These are phyloP conservation scores for Pulchroboletus neoregius DNA, from an alignment of 1,284 basidiomycete genomes.

Conservation along the genomic window DNA sequence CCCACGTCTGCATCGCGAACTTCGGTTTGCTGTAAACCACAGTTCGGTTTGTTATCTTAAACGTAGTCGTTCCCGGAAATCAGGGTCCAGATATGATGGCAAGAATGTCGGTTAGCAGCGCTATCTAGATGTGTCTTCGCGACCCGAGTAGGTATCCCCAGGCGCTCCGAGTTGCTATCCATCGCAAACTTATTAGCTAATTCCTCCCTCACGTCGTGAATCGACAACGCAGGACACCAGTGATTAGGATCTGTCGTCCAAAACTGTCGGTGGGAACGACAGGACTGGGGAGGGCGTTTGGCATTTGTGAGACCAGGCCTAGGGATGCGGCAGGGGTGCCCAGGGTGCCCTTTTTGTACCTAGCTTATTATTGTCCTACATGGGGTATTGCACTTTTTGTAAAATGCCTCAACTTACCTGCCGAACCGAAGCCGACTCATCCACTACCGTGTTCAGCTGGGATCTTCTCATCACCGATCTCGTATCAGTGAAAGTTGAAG, in stretches of 20 bases:
- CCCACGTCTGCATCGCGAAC: slow-evolving; percentile 2
- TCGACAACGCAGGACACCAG: too few species aligned
- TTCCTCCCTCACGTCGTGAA: too few species aligned
- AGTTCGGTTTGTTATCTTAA: slow-evolving; percentile 1
- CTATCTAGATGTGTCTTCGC: background rate
- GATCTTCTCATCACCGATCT: background rate
- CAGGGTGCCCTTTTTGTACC: background rate
- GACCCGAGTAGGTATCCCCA: too few species aligned
- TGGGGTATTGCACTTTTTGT: too few species aligned
- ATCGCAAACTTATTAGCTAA: background rate
- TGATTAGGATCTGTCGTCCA: too few species aligned
- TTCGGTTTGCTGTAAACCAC: background rate
- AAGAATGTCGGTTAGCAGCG: background rate
- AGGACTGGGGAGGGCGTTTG: too few species aligned
- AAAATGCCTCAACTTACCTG: background rate
- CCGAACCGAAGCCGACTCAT: background rate
- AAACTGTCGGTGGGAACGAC: too few species aligned
- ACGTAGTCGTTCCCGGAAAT: background rate
- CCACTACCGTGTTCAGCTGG: background rate
- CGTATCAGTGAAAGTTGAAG: background rate
- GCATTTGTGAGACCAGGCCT: too few species aligned
- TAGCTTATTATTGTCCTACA: too few species aligned
- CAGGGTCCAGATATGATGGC: too few species aligned
- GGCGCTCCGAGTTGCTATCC: background rate
- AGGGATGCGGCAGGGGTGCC: background rate